Percentiles rank a stretch among this genome's conserved stretches.
phyloP scores from a whole-genome alignment of 768 basidiomycete species.

The Candolleomyces eurysporus region DNA sequence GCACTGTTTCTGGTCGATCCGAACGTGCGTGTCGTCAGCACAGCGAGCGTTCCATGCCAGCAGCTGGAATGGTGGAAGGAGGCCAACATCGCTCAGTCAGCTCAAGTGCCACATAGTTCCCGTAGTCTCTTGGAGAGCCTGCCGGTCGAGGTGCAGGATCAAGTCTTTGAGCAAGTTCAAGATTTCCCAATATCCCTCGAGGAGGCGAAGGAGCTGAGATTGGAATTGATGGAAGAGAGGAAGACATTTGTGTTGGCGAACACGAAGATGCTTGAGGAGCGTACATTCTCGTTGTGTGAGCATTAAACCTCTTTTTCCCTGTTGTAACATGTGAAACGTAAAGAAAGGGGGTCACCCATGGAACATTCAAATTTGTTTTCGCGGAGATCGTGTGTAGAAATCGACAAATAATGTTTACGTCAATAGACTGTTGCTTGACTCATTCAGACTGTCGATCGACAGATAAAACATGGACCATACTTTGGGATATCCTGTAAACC shows the following conservation, averaged over 20 bases:
- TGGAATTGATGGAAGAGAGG: neutral
- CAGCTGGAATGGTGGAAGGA: constrained; percentile 26
- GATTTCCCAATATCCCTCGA: neutral
- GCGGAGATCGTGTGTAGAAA: too few species aligned
- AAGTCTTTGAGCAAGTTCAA: neutral
- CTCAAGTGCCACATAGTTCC: neutral
- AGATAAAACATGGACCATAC: too few species aligned
- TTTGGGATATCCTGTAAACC: too few species aligned
- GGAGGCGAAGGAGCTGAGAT: neutral
- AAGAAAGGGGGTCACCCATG: too few species aligned
- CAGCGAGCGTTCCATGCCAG: constrained; percentile 25
- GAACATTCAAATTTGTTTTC: too few species aligned
- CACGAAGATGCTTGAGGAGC: too few species aligned
- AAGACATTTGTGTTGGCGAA: neutral
- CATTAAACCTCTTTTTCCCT: too few species aligned
- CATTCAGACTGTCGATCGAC: too few species aligned
- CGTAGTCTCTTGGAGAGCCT: neutral
- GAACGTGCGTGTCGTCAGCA: constrained; percentile 20
- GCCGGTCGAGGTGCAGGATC: neutral
- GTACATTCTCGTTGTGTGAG: too few species aligned
- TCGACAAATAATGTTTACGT: too few species aligned
- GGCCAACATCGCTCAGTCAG: neutral
- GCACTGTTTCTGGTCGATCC: constrained; percentile 39
- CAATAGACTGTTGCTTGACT: too few species aligned
- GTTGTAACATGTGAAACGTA: too few species aligned